Evolutionary conservation across 495 filamentous ascomycete genomes (phyloP).

Genomic region (Penicillium ucsense): DNA sequence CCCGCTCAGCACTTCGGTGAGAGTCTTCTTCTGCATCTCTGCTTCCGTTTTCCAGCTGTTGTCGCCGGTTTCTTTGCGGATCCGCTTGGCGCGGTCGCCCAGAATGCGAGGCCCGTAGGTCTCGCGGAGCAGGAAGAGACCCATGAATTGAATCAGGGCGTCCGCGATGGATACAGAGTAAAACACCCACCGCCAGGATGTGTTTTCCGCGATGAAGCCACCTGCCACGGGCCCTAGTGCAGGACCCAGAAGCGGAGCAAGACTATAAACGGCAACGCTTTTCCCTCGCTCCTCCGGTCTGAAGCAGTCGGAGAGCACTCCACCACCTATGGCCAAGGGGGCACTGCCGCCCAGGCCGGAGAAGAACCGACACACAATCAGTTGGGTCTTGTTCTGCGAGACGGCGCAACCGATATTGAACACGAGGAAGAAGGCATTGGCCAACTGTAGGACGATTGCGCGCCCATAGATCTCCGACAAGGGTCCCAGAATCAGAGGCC

Average conservation of each 20-base stretch:
- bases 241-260: conserved; percentile 58
- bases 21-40: conserved; percentile 40
- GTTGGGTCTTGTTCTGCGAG: conserved; percentile 36
- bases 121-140: conserved; percentile 59
- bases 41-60: conserved; percentile 50
- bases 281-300: conserved; percentile 52
- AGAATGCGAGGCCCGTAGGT: conserved; percentile 61
- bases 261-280: conserved; percentile 53
- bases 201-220: conserved; percentile 58
- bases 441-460: conserved; percentile 45
- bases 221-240: conserved; percentile 55
- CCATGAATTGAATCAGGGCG: conserved; percentile 50
- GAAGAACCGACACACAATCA: conserved; percentile 49
- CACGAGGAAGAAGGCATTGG: conserved; percentile 57
- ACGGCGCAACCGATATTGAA: conserved; percentile 50
- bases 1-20: conserved; percentile 30
- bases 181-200: conserved; percentile 65
- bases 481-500: conserved; percentile 60
- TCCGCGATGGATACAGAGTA: conserved; percentile 53
- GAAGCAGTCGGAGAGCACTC: conserved; percentile 56
- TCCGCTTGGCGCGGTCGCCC: conserved; percentile 39
- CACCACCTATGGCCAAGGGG: conserved; percentile 46
- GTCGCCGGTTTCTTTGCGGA: conserved; percentile 59
- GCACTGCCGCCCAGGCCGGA: conserved; percentile 49
- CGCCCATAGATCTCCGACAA: conserved; percentile 70